phyloP scores from a whole-genome alignment of 208 protist genomes.

The Cochliopodium minus region DNA sequence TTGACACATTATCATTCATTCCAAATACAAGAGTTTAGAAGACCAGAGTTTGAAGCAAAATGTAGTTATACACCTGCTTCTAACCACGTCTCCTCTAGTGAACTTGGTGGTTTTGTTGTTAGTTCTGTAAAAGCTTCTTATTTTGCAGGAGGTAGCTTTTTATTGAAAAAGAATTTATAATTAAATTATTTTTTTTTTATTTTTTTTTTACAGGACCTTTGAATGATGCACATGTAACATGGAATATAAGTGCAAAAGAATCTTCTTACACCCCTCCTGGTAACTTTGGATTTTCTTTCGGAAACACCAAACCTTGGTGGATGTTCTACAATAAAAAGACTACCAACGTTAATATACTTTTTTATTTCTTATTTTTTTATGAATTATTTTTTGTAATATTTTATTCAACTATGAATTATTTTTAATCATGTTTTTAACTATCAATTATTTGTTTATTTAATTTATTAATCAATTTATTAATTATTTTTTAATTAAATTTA shows the following conservation, averaged over 20 bases:
- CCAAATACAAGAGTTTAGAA: slow-evolving; percentile 2
- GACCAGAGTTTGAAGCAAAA: not conserved
- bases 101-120: not conserved
- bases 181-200: no score
- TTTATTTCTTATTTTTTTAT: no score
- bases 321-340: not conserved
- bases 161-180: no score
- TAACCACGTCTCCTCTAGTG: no score
- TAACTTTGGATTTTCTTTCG: not conserved
- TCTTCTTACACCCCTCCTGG: not conserved
- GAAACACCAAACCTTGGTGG: not conserved
- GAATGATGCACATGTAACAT: not conserved
- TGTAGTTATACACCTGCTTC: not conserved
- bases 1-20: no score
- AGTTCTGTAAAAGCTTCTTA: not conserved
- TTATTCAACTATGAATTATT: no score
- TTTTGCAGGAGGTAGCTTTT: not conserved
- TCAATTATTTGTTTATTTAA: no score
- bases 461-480: no score
- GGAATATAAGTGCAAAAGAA: not conserved
- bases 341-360: not conserved
- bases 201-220: no score
- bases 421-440: no score
- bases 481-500: no score
- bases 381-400: no score